Evolutionary conservation across 306 rosid species (phyloP).

Genomic region (Pachyrhizus erosus): DNA sequence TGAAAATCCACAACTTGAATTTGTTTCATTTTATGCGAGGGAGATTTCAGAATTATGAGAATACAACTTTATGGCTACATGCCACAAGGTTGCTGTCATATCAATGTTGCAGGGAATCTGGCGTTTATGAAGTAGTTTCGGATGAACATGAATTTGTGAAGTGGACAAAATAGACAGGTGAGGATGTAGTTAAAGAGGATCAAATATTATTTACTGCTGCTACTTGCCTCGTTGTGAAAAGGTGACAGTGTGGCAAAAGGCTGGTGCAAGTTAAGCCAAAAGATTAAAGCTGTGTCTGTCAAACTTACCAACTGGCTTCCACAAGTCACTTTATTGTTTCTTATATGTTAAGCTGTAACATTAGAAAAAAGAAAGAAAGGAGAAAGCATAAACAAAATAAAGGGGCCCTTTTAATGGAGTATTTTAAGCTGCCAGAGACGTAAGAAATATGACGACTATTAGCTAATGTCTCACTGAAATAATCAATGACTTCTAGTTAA

Average conservation of each 20-base stretch:
- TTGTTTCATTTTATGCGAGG: background rate
- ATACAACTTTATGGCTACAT: background rate
- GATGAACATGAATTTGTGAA: slow-evolving; percentile 48
- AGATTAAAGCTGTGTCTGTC: background rate
- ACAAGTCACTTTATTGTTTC: slow-evolving; percentile 19
- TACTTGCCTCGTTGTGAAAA: slow-evolving; percentile 18
- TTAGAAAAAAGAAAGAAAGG: background rate
- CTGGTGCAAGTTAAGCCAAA: slow-evolving; percentile 46
- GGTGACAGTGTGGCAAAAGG: slow-evolving; percentile 35
- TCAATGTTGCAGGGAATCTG: slow-evolving; percentile 28
- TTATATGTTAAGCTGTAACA: slow-evolving; percentile 17
- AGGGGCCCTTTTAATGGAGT: background rate
- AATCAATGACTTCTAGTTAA: background rate
- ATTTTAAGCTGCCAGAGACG: background rate
- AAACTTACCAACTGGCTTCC: slow-evolving; percentile 49
- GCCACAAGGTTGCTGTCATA: slow-evolving; percentile 37
- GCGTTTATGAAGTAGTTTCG: slow-evolving; percentile 33
- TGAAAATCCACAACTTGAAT: background rate
- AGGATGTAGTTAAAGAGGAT: slow-evolving; percentile 33
- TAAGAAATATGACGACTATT: background rate
- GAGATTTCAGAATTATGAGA: background rate
- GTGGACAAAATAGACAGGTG: slow-evolving; percentile 47
- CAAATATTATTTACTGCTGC: slow-evolving; percentile 37
- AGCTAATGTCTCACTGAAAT: background rate
- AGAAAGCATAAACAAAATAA: background rate